These are phyloP conservation scores for Pyrrhoderma noxium DNA, from an alignment of 1,284 basidiomycete genomes.

Conservation along the genomic window DNA sequence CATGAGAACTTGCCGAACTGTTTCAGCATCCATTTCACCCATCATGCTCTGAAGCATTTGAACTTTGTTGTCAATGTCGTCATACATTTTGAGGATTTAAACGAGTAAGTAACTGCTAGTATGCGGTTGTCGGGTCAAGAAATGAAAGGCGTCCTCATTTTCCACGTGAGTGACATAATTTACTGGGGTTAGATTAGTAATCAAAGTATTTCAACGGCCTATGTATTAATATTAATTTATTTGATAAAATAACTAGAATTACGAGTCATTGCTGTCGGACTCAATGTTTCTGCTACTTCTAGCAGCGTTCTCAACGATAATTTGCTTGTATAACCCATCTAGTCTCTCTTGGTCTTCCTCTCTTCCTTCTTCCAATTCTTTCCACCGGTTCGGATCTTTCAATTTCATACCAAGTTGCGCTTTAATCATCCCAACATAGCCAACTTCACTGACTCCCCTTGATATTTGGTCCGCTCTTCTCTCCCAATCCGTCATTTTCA, in stretches of 20 bases:
- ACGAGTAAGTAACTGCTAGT: not conserved
- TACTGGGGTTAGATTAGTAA: no score
- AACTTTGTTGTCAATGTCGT: constrained; percentile 25
- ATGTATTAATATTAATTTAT: no score
- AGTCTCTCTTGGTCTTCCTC: constrained; percentile 29
- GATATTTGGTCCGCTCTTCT: constrained; percentile 41
- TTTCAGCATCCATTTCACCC: constrained; percentile 35
- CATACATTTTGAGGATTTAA: not conserved
- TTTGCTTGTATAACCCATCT: constrained; percentile 27
- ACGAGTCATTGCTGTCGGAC: no score
- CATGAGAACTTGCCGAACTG: constrained; percentile 44
- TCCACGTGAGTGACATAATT: no score
- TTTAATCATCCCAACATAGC: constrained; percentile 53
- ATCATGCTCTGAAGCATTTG: constrained; percentile 32
- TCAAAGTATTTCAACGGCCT: no score
- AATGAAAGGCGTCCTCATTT: no score
- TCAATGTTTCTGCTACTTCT: no score
- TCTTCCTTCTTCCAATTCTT: constrained; percentile 35
- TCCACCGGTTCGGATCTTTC: constrained; percentile 36
- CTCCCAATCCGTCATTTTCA: constrained; percentile 42
- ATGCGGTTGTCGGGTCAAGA: no score
- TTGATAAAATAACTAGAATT: no score
- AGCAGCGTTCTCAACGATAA: no score
- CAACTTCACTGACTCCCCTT: constrained; percentile 50
- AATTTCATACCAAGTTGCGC: constrained; percentile 42